A percentile compares a stretch with the other conserved stretches of the same genome.
Evolutionary conservation across 2,329 filamentous ascomycete genomes (phyloP).

Genomic region (Graphiopsis chlorocephala): DNA sequence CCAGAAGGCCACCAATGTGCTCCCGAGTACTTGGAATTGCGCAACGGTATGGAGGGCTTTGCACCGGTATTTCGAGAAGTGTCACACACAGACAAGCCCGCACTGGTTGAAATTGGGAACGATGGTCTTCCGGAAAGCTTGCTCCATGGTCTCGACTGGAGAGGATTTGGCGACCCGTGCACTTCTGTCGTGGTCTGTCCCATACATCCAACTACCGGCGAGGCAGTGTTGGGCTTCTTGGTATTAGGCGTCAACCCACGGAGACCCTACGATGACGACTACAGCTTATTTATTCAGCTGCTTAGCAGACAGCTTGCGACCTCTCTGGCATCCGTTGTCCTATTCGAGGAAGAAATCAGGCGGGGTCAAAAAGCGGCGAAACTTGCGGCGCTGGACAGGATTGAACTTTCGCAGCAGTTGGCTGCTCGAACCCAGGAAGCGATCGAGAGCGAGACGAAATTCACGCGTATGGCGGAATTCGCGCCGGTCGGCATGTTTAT

Average conservation of each 20-base stretch:
- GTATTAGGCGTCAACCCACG: slow-evolving; percentile 76
- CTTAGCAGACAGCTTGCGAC: slow-evolving; percentile 74
- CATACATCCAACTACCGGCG: slow-evolving; percentile 72
- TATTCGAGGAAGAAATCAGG: slow-evolving; percentile 80
- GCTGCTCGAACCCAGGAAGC: slow-evolving; percentile 59
- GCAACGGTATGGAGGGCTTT: slow-evolving; percentile 68
- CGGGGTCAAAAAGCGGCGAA: slow-evolving; percentile 70
- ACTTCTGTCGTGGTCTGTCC: slow-evolving; percentile 72
- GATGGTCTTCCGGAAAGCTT: slow-evolving; percentile 64
- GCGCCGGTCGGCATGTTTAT: slow-evolving; percentile 84
- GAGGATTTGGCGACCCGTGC: slow-evolving; percentile 69
- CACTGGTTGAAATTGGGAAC: slow-evolving; percentile 64
- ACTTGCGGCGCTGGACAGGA: slow-evolving; percentile 71
- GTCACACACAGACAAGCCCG: slow-evolving; percentile 64
- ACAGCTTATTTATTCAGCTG: slow-evolving; percentile 72
- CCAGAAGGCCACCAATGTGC: slow-evolving; percentile 62
- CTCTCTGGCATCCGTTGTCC: slow-evolving; percentile 74
- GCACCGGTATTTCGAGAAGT: slow-evolving; percentile 73
- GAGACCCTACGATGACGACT: slow-evolving; percentile 76
- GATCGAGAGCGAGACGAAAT: slow-evolving; percentile 67
- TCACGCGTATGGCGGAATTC: slow-evolving; percentile 81
- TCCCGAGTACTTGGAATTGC: slow-evolving; percentile 64
- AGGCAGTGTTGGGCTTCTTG: slow-evolving; percentile 72
- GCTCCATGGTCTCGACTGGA: slow-evolving; percentile 65
- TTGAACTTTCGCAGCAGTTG: slow-evolving; percentile 73